Evolutionary conservation across 805 yeast genomes (phyloP), one percentile per base, ranked within the genome.

Genomic region (Pichia gijzeniarum): DNA sequence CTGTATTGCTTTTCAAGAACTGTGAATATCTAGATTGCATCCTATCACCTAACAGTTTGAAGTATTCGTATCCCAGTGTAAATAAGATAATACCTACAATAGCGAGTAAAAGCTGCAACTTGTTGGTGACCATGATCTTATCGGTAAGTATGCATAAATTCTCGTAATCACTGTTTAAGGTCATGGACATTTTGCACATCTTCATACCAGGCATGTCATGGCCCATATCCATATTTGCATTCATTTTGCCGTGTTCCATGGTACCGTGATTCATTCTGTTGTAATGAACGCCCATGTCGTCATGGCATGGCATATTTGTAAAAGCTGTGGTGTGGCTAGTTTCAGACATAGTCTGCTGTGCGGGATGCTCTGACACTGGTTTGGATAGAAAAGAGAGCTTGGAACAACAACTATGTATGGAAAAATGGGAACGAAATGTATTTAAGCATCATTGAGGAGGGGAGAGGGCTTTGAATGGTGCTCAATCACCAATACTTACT

Each of bases 101-200:
- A 12, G 70, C 61, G 17, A 59, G 47, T 9, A 69, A 8, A 45
- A 72, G 55, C 16, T 68, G 71, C 1, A 45, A 28, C 19, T 55
- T 47, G 2, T 68, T 63, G 28, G 61, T 57, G 35, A 71, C 61
- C 51, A 64, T 69, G 72, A 76, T 69, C 50, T 64, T 53, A 10
- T 64, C 53, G 33, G 69, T 61, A 27, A 72, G 57, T 10, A 72
- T 66, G 51, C 77, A 72, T 2, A 71, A 58, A 51, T 72, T 65
- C 44, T 65, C 51, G 61, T 72, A 72, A 42, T 71, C 71, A 53
- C 69, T 62, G 8, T 71, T 72, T 48, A 72, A 58, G 8, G 66
- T 47, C 77, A 72, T 72, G 49, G 70, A 54, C 63, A 62, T 62
- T 32, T 56, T 53, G 41, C 69, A 64, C 64, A 58, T 61, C 27